Base-by-base conservation (phyloP, 202 grass and related monocot species). In the Schoenoplectus triqueter region DNA sequence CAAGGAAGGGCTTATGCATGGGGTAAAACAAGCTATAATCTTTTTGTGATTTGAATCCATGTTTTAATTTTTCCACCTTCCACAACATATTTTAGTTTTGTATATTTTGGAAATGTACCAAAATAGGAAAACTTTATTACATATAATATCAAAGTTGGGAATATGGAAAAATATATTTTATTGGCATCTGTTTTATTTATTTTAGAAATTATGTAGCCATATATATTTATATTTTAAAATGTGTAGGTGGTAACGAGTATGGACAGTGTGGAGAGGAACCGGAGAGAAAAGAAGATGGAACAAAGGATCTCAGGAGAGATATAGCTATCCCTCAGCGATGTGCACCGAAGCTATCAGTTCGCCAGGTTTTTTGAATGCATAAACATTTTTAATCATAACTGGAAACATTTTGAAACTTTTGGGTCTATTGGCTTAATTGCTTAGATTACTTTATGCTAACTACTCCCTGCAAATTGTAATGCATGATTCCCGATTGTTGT, bases 221-320 rank as follows among this genome's bases (percentile, higher is more conserved):
- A 41, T 45, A 45, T 11, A 75, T 39, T 48, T 9, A 68, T 71
- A 10, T 73, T 68, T 64, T 13, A 72, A 64, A 83, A 50, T 21
- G 83, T 31, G 67, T 75, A 98, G 95, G 95, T 41, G 95, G 95
- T 2, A 98, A 98, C 70, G 95, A 98, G 75, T 98, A 98, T 40
- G 95, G 95, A 48, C 95, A 98, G 84, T 95, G 95, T 6, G 95
- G 95, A 5, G 93, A 98, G 92, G 93, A 98, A 62, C 87, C 95
- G 9, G 90, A 98, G 87, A 98, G 91, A 87, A 98, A 93, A 89
- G 92, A 95, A 61, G 95, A 98, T 59, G 95, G 95, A 39, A 92
- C 78, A 2, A 92, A 77, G 84, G 92, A 78, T 46, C 88, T 95
- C 51, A 88, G 92, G 87, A 93, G 95, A 86, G 95, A 98, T 89